phyloP scores from a whole-genome alignment of 78 protist species.

The Dictyostelium firmibasis region DNA sequence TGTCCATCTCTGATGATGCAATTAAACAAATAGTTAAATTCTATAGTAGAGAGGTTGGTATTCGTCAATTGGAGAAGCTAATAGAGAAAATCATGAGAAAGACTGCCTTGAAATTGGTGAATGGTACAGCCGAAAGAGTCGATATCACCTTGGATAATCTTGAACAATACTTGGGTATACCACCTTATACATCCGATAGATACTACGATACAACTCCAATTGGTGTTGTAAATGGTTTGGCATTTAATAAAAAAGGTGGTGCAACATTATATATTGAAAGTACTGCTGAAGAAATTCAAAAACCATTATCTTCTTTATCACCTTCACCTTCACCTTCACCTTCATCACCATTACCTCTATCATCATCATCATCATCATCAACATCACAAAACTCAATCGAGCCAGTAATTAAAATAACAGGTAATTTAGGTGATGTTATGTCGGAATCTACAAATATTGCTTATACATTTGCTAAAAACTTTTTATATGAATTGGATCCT shows the following conservation, averaged over 20 bases:
- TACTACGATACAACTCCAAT: conserved; percentile 66
- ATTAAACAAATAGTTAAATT: conserved; percentile 63
- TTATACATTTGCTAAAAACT: conserved; percentile 83
- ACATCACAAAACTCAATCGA: neutral
- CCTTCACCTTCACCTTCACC: too few relatives aligned
- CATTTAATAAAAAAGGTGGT: conserved; percentile 66
- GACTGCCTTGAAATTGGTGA: conserved; percentile 87
- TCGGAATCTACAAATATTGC: conserved; percentile 90
- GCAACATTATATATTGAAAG: conserved; percentile 73
- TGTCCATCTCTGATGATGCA: conserved; percentile 72
- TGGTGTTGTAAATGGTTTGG: conserved; percentile 79
- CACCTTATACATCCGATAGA: conserved; percentile 50
- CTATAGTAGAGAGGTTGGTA: conserved; percentile 97
- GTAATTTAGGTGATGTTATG: conserved; percentile 93
- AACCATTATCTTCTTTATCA: neutral
- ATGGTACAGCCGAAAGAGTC: conserved; percentile 10
- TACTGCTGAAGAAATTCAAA: conserved; percentile 8
- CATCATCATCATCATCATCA: neutral
- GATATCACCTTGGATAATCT: conserved; percentile 16
- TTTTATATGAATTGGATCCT: conserved; percentile 19
- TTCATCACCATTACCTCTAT: neutral
- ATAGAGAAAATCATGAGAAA: conserved; percentile 92
- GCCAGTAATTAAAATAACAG: conserved; percentile 49
- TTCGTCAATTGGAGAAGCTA: conserved; percentile 90
- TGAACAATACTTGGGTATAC: conserved; percentile 58